Conservation (phyloP, 2,329 filamentous ascomycete genomes). For the Aspergillus phoenicis region DNA sequence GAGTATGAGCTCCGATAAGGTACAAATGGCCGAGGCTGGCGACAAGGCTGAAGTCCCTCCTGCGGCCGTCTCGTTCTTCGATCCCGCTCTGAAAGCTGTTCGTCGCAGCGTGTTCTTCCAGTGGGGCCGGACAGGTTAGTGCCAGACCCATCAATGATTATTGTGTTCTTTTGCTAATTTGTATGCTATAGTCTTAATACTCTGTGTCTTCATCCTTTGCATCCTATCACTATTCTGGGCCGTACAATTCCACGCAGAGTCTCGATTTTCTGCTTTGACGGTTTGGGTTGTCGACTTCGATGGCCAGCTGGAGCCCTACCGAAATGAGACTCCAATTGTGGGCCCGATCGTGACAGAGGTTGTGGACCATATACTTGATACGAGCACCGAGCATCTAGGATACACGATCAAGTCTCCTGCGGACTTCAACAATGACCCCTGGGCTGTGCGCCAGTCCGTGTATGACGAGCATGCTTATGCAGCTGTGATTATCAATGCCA, state of each 20-base stretch:
- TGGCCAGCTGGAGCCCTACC: constrained; percentile 56
- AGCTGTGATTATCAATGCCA: constrained; percentile 64
- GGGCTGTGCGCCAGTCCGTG: constrained; percentile 59
- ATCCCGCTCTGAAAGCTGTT: constrained; percentile 27
- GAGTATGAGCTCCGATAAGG: constrained; percentile 12
- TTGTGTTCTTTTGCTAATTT: background rate
- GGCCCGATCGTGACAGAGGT: constrained; percentile 56
- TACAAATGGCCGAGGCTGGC: constrained; percentile 11
- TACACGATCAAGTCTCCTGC: constrained; percentile 53
- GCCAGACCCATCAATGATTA: background rate
- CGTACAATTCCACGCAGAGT: constrained; percentile 55
- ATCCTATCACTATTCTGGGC: constrained; percentile 66
- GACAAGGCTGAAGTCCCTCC: constrained; percentile 17
- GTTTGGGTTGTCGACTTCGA: constrained; percentile 68
- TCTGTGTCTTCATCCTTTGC: constrained; percentile 59
- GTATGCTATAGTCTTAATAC: constrained; percentile 33
- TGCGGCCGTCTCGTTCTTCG: constrained; percentile 31
- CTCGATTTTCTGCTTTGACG: constrained; percentile 52
- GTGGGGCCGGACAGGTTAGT: constrained; percentile 30
- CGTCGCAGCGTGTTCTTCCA: constrained; percentile 25
- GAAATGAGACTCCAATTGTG: constrained; percentile 53
- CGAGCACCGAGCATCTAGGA: constrained; percentile 49
- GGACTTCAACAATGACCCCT: constrained; percentile 59
- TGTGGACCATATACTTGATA: constrained; percentile 48
- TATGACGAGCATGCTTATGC: constrained; percentile 63